A percentile compares a stretch with the other conserved stretches of the same genome.
Conservation (phyloP, 2,329 filamentous ascomycete genomes). For the Dactylellina haptotyla region DNA sequence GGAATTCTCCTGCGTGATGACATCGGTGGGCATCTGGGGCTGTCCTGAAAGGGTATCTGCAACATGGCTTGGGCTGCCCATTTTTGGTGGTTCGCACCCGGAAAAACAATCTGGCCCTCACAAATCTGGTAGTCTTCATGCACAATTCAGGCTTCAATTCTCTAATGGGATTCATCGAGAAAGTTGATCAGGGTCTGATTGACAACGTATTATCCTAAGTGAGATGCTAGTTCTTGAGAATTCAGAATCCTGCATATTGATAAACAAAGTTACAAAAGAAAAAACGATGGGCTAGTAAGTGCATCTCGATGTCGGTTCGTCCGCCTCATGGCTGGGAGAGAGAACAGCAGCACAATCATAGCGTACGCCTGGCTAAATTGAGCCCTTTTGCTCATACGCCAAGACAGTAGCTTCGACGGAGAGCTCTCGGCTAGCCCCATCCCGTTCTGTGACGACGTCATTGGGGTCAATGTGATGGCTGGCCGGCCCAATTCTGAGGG, state of each 20-base stretch:
- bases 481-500: slow-evolving; percentile 21
- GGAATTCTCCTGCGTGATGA: slow-evolving; percentile 50
- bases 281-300: slow-evolving; percentile 4
- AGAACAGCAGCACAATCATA: slow-evolving; percentile 28
- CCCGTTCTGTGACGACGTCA: slow-evolving; percentile 43
- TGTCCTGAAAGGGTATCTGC: slow-evolving; percentile 51
- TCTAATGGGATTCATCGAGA: slow-evolving; percentile 18
- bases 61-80: slow-evolving; percentile 32
- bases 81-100: slow-evolving; percentile 30
- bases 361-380: slow-evolving; percentile 29
- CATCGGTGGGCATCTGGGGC: slow-evolving; percentile 39
- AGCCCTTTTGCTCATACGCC: slow-evolving; percentile 31
- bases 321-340: slow-evolving; percentile 30
- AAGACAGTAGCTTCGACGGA: slow-evolving; percentile 44
- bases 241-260: slow-evolving; percentile 27
- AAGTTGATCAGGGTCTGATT: slow-evolving; percentile 44
- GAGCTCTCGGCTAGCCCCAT: slow-evolving; percentile 48
- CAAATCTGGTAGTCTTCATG: slow-evolving; percentile 29
- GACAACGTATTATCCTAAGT: slow-evolving; percentile 36
- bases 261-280: background rate
- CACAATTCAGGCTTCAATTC: slow-evolving; percentile 24
- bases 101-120: slow-evolving; percentile 30
- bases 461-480: slow-evolving; percentile 31
- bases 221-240: slow-evolving; percentile 13
- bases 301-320: slow-evolving; percentile 25